A percentile compares a stretch with the other conserved stretches of the same genome.
Evolutionary conservation across 306 rosid genomes (phyloP).

Genomic region (Abrus precatorius): DNA sequence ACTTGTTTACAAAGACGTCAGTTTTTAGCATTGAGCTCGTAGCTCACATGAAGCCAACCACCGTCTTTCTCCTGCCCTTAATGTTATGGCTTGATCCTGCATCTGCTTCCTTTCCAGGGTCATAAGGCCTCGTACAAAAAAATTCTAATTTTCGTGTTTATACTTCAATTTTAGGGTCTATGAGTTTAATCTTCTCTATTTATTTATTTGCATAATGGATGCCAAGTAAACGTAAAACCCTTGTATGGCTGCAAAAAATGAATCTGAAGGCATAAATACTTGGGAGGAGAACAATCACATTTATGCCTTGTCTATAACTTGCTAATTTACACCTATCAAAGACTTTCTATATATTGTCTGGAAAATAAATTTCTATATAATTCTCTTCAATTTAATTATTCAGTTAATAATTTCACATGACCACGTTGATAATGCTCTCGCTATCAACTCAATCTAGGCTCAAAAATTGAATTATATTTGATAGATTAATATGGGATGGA

Average conservation of each 20-base stretch:
- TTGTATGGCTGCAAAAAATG: not conserved
- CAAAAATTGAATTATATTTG: slow-evolving; percentile 1
- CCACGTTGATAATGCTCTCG: slow-evolving; percentile 9
- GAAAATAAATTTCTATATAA: not conserved
- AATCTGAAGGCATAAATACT: not conserved
- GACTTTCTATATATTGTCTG: not conserved
- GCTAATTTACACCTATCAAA: slow-evolving; percentile 19
- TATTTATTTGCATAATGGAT: not conserved
- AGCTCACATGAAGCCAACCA: too few relatives aligned
- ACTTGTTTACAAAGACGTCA: too few relatives aligned
- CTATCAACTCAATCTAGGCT: not conserved
- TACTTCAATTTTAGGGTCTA: not conserved
- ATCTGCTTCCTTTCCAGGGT: not conserved
- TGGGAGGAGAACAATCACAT: not conserved
- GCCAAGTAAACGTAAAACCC: not conserved
- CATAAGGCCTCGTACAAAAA: not conserved
- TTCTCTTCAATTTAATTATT: not conserved
- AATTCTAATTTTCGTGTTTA: not conserved
- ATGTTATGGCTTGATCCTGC: not conserved
- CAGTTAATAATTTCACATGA: not conserved
- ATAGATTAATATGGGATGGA: slow-evolving; percentile 4
- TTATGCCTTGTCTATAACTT: not conserved
- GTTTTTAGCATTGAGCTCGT: too few relatives aligned
- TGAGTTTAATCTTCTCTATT: not conserved
- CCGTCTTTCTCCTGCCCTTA: too few relatives aligned